Conservation (phyloP, 495 filamentous ascomycete genomes). For the Hypoxylon lenormandii region DNA sequence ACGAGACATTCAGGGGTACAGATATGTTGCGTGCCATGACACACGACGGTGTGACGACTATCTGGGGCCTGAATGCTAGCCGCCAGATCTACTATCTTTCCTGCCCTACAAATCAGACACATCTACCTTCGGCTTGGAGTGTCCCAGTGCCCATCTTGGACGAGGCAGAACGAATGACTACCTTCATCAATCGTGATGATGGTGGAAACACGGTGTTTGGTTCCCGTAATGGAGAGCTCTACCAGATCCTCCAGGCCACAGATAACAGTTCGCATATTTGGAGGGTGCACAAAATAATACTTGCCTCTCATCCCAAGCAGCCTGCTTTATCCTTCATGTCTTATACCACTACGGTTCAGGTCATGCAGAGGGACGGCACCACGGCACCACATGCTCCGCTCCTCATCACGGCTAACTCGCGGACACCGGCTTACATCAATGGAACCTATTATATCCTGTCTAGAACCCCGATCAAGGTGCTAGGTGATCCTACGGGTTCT, state of each 20-base stretch:
- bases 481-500: conserved; percentile 6
- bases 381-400: not conserved
- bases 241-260: conserved; percentile 12
- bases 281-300: conserved; percentile 11
- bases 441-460: conserved; percentile 13
- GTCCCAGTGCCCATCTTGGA: conserved; percentile 7
- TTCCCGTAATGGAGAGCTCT: conserved; percentile 7
- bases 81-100: conserved; percentile 14
- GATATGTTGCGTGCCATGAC: conserved; percentile 15
- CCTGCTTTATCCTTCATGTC: conserved; percentile 13
- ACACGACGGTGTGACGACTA: conserved; percentile 12
- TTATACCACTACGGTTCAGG: conserved; percentile 17
- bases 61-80: conserved; percentile 20
- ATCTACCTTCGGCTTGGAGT: conserved; percentile 8
- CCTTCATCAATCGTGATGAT: conserved; percentile 11
- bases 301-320: not conserved
- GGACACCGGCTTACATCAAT: conserved; percentile 17
- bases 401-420: not conserved
- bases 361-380: conserved; percentile 10
- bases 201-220: conserved; percentile 27
- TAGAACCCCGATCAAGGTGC: conserved; percentile 4
- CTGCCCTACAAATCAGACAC: conserved; percentile 8
- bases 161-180: conserved; percentile 8
- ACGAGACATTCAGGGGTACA: conserved; percentile 10
- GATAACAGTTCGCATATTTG: conserved; percentile 13